A percentile compares a stretch with the other conserved stretches of the same genome.
Conservation (phyloP, 306 rosid genomes). For the Vigna trinervia region DNA sequence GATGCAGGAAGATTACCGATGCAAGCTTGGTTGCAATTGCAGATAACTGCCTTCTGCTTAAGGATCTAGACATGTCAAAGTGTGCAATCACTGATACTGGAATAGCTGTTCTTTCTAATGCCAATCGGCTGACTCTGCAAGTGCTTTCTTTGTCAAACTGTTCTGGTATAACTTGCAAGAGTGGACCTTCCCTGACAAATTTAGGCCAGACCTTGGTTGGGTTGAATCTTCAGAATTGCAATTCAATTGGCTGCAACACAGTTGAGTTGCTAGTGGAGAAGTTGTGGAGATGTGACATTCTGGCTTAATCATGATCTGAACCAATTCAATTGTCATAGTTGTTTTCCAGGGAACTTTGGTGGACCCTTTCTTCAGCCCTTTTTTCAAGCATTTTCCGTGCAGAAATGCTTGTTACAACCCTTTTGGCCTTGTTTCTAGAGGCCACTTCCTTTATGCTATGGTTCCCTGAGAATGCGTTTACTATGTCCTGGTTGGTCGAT, state of each 20-base stretch:
- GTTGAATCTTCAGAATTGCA: constrained; percentile 22
- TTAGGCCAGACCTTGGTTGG: constrained; percentile 9
- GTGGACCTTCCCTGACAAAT: not conserved
- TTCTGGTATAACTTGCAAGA: constrained; percentile 9
- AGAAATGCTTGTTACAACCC: constrained; percentile 9
- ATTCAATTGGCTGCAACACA: not conserved
- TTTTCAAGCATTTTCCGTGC: constrained; percentile 5
- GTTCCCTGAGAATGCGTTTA: not conserved
- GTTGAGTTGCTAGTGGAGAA: constrained; percentile 15
- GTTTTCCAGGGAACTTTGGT: constrained; percentile 14
- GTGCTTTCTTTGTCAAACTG: constrained; percentile 26
- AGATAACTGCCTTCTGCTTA: constrained; percentile 9
- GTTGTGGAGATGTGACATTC: constrained; percentile 25
- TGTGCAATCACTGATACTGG: constrained; percentile 9
- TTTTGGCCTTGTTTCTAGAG: constrained; percentile 5
- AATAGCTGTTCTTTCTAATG: constrained; percentile 9
- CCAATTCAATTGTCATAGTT: not conserved
- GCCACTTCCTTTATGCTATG: not conserved
- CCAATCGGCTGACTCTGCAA: constrained; percentile 8
- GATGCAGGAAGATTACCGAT: constrained; percentile 12
- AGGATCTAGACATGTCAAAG: constrained; percentile 14
- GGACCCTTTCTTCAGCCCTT: constrained; percentile 7
- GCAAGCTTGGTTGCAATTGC: constrained; percentile 17
- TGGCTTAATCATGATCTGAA: not conserved
- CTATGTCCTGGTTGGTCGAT: not conserved